Percentiles rank a stretch among this genome's conserved stretches.
Conservation (phyloP, 176 grass and related monocot genomes). For the Hordeum vulgare region DNA sequence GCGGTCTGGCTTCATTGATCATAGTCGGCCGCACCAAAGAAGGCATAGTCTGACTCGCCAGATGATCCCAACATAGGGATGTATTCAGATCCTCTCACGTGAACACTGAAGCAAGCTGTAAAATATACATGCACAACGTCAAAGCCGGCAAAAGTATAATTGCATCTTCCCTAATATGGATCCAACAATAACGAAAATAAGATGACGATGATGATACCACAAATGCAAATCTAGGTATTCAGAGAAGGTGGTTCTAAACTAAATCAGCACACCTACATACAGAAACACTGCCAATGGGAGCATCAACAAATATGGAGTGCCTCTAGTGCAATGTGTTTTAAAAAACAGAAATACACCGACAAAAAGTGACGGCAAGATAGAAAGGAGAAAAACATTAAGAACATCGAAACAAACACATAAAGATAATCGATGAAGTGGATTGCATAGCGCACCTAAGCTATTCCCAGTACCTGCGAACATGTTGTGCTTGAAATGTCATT, state of each 20-base stretch:
- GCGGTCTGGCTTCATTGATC: constrained; percentile 37
- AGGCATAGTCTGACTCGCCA: constrained; percentile 54
- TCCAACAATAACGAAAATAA: neutral
- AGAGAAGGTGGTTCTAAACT: neutral
- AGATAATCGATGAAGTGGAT: neutral
- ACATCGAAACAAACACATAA: neutral
- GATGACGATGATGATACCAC: neutral
- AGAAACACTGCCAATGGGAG: neutral
- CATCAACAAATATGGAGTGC: neutral
- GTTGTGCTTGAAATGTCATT: neutral
- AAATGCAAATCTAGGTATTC: neutral
- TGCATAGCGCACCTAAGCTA: neutral
- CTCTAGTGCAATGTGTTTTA: neutral
- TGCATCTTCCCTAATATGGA: neutral
- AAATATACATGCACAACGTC: constrained; percentile 8
- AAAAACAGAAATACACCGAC: neutral
- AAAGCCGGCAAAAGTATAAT: neutral
- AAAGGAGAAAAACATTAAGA: neutral
- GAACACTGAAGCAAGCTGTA: constrained; percentile 94
- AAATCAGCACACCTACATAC: neutral
- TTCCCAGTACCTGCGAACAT: neutral
- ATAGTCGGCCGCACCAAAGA: constrained; percentile 42
- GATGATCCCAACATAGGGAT: constrained; percentile 73
- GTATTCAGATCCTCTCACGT: constrained; percentile 95
- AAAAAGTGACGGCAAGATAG: neutral